Evolutionary conservation across 257 asterid species (phyloP), one percentile per base, ranked within the genome.

Genomic region (Petunia secreta): DNA sequence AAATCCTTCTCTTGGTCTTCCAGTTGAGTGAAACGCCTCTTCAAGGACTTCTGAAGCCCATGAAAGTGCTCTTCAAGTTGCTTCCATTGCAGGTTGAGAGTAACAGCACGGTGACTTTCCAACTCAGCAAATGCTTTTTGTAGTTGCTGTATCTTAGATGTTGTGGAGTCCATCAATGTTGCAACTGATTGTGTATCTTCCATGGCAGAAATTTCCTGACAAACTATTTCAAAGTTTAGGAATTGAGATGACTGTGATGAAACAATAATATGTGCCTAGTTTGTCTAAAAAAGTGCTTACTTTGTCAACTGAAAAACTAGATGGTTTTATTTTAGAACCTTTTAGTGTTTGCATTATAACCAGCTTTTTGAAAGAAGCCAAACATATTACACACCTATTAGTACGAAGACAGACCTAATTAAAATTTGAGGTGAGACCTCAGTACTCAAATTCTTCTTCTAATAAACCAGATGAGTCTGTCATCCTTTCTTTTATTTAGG

Each of bases 91-190:
- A 94, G 66, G 86, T 91, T 92, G 80, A 95, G 97, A 73, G 97
- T 90, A 36, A 95, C 50, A 15, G 98, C 94, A 48, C 98, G 93
- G 82, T 95, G 98, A 84, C 96, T 92, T 84, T 93, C 99, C 63
- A 93, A 97, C 82, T 95, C 99, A 9, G 99, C 97, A 79, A 95
- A 95, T 81, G 98, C 99, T 84, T 93, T 92, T 83, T 95, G 97
- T 75, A 95, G 94, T 40, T 90, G 98, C 50, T 91, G 97, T 82
- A 95, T 87, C 93, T 92, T 95, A 50, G 98, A 90, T 87, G 91
- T 87, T 37, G 98, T 91, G 44, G 94, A 88, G 80, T 91, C 92
- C 90, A 95, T 92, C 75, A 93, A 84, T 3, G 90, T 40, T 76
- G 91, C 89, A 79, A 87, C 91, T 63, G 97, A 84, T 37, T 85